Evolutionary conservation across 2,329 filamentous ascomycete genomes (phyloP), one percentile per base, ranked within the genome.

Genomic region (Pseudocercospora crystallina): DNA sequence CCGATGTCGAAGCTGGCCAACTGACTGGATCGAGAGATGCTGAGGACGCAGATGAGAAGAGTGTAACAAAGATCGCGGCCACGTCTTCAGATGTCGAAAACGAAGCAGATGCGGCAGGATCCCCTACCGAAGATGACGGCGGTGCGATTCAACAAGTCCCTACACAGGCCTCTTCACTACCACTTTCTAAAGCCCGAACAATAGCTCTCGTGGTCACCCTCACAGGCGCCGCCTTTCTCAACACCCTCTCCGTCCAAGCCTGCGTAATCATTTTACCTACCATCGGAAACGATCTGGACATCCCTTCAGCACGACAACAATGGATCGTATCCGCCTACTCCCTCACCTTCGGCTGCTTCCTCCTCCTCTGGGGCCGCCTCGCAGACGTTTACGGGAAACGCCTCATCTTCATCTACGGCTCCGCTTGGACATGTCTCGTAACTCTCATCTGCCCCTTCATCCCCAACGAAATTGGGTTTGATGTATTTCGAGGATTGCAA

Each of bases 271-370:
- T 69, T 15, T 59, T 69, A 1, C 66, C 66, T 10, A 65, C 64
- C 15, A 67, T 69, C 30, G 64, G 65, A 14, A 43, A 49, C 20
- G 62, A 63, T 13, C 63, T 69, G 9, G 14, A 59, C 35, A 67
- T 69, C n/a, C 65, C 66, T 2, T 49, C 58, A 11, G 63, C 64
- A 9, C 59, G 66, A 8, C 65, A 67, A 41, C 67, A 69, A 69
- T 87, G 84, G 83, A 76, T 87, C 54, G 73, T 87, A 0, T 86
- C 83, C 0, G 79, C 83, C 0, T 87, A 87, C 62, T 76, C 80
- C 3, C 75, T 87, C 12, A 75, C 82, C 0, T 87, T 87, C 59
- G 84, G 83, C 40, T 86, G 83, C 66, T 86, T 87, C 61, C 69
- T 87, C 20, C 70, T 87, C 12, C 73, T 87, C 11, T 87, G 83